phyloP scores from a whole-genome alignment of 2,329 filamentous ascomycete species.

The Pezicula radicicola region DNA sequence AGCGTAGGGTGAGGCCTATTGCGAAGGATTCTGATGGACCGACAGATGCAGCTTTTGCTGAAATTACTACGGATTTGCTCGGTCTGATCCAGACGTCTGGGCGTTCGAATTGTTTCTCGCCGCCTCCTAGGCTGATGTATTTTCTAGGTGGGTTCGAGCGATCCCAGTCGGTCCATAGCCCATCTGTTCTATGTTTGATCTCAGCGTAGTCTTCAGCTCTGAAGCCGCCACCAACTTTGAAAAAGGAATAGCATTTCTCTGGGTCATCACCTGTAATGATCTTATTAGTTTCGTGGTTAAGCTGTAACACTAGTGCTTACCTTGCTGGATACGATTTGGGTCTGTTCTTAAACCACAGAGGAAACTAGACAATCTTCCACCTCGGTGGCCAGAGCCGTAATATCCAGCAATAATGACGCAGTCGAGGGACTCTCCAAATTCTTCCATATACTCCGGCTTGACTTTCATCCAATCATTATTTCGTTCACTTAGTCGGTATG shows the following conservation, averaged over 20 bases:
- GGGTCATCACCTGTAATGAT: constrained; percentile 41
- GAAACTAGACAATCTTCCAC: constrained; percentile 80
- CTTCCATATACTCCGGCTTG: constrained; percentile 97
- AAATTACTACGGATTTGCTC: constrained; percentile 80
- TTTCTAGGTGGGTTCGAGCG: constrained; percentile 69
- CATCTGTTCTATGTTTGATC: constrained; percentile 78
- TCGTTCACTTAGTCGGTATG: constrained; percentile 82
- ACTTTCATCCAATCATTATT: constrained; percentile 99
- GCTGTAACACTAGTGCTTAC: constrained; percentile 8
- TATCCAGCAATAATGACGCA: constrained; percentile 89
- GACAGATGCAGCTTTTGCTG: constrained; percentile 83
- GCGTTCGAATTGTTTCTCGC: constrained; percentile 67
- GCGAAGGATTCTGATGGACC: constrained; percentile 75
- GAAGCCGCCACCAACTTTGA: constrained; percentile 96
- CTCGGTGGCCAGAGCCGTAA: constrained; percentile 82
- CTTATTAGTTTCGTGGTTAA: background rate
- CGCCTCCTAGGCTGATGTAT: constrained; percentile 79
- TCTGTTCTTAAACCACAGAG: constrained; percentile 83
- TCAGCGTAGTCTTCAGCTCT: constrained; percentile 78
- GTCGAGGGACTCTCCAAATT: constrained; percentile 91
- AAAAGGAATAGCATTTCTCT: constrained; percentile 89
- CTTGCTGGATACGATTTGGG: constrained; percentile 56
- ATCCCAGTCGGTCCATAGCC: constrained; percentile 90
- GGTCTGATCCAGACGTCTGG: constrained; percentile 95
- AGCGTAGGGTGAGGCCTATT: constrained; percentile 74